Base-by-base conservation (phyloP, 2,329 filamentous ascomycete species). In the Beauveria medogensis region DNA sequence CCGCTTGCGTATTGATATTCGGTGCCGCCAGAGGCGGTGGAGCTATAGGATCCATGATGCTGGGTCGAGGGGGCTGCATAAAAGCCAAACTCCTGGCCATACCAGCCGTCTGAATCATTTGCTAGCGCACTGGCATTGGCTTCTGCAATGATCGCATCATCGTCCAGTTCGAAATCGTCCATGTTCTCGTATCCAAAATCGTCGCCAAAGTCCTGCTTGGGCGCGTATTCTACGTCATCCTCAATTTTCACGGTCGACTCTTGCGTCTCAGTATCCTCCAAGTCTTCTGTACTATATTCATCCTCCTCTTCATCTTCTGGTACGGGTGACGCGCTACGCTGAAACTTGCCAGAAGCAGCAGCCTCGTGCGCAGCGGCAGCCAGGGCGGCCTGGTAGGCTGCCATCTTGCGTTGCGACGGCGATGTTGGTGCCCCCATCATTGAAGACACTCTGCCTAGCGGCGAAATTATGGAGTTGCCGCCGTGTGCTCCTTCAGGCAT, bases 81-180 rank as follows among this genome's bases (percentile, higher is more conserved):
- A 72, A 99, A 99, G 0, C 92, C 92, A 69, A 99, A 99, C 71
- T 99, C 94, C 66, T 92, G 88, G 0, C 94, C 94, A 69, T 99
- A 99, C 77, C 94, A 95, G 0, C 91, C 93, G 65, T 97, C 93
- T 7, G 88, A 88, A 69, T 99, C 94, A 66, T 91, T 92, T 51
- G 94, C 93, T 8, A 99, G 80, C 1, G 90, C 94, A 71, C 94
- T 92, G 0, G 93, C 92, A 67, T 99, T 99, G 5, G 94, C 94
- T 62, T 92, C 94, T 0, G 92, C 93, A 63, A 99, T 95, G 67
- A 97, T 94, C 37, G 87, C 86, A 67, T 97, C 92, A 65, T 97
- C 92, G 62, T 91, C 90, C 55, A 90, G 81, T 50, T 87, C 85
- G 62, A 85, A 83, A 65, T 88, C 83, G 63, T 87, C 84, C 65